Percentiles rank a stretch among this genome's conserved stretches.
These are phyloP conservation scores for Cucumis sativus DNA, from an alignment of 306 rosid species.

Conservation along the genomic window Cucumber_9930_V3 NC_026660.2:6850501-6851000, in stretches of 20 bases:
- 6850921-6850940: too few relatives aligned
- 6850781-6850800: not conserved
- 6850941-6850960: too few relatives aligned
- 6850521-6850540: not conserved
- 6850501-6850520: not conserved
- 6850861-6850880: too few relatives aligned
- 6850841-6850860: too few relatives aligned
- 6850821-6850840: too few relatives aligned
- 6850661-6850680: slow-evolving; percentile 41
- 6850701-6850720: slow-evolving; percentile 49
- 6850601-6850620: slow-evolving; percentile 43
- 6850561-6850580: not conserved
- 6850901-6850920: too few relatives aligned
- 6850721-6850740: slow-evolving; percentile 6
- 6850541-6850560: not conserved
- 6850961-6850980: too few relatives aligned
- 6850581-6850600: slow-evolving; percentile 34
- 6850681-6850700: slow-evolving; percentile 93
- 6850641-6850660: slow-evolving; percentile 64
- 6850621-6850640: slow-evolving; percentile 85
- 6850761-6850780: not conserved
- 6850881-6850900: too few relatives aligned
- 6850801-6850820: too few relatives aligned
- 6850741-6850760: not conserved
- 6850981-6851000: too few relatives aligned